Base-by-base conservation (phyloP, 1,284 basidiomycete genomes). In the Ustilago crameri region DNA sequence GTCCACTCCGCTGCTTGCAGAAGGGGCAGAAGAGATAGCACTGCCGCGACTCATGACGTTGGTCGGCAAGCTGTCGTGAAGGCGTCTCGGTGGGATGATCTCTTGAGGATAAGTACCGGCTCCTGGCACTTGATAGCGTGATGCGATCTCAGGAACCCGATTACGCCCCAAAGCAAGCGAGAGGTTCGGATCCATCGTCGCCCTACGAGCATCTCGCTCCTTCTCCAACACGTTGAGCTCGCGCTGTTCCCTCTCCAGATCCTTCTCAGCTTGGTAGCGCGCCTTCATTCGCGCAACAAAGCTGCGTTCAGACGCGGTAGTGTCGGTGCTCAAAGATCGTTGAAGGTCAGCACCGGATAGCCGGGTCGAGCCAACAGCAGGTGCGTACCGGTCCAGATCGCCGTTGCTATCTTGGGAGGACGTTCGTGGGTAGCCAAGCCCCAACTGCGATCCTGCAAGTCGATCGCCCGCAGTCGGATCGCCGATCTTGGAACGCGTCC, bases 261-360 rank as follows among this genome's bases (percentile, higher is more conserved):
- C 73, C 62, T 79, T 80, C 35, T 79, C 78, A 5, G 59, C 75
- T 43, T 80, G 78, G 60, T 80, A 80, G 35, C 68, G 72, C 5
- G 75, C 75, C 54, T 79, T 80, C 78, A 80, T 80, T 15, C 76
- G 55, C 7, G 78, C 75, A 1, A 80, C 78, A 59, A 80, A 80
- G 66, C 77, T 79, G 27, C 77, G 69, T 47, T 80, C 77, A 20
- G 73, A 76, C 24, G 71, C 74, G 22, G 76, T 78, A 15, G 71
- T 77, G 43, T 77, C 77, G 32, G 66, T 78, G 57, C 74, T 76
- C 7, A 78, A 60, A 37, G 71, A 75, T n/a, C 78, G 66, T 4
- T 55, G 71, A 22, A 79, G 69, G 24, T 70, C 68, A 3, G 51
- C 49, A 9, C 63, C 67, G 9, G 63, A 56, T 2, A 79, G 58